These are phyloP conservation scores for Mycosphaerella arachidis DNA, from an alignment of 2,329 filamentous ascomycete species.

Conservation along the genomic window DNA sequence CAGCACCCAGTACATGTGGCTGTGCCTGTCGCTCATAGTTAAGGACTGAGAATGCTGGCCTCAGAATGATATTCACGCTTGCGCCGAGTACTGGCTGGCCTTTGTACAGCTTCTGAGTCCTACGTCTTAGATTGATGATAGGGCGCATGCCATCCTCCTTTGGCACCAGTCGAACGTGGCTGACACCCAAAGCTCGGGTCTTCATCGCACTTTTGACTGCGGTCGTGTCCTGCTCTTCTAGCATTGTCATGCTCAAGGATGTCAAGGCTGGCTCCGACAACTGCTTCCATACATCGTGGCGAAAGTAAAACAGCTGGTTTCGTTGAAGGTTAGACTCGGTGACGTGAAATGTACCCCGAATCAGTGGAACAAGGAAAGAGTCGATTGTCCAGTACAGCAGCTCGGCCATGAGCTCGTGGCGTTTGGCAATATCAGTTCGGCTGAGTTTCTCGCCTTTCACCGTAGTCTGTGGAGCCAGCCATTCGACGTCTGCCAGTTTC, in stretches of 20 bases:
- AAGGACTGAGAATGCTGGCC: conserved; percentile 70
- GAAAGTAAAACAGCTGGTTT: conserved; percentile 85
- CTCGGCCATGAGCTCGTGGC: conserved; percentile 73
- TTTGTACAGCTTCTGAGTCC: conserved; percentile 50
- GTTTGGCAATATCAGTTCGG: conserved; percentile 67
- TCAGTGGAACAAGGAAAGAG: conserved; percentile 79
- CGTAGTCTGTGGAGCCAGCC: conserved; percentile 61
- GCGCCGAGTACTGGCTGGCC: conserved; percentile 53
- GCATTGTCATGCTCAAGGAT: conserved; percentile 65
- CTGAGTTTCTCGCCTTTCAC: conserved; percentile 54
- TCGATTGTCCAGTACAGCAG: conserved; percentile 92
- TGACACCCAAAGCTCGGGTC: conserved; percentile 65
- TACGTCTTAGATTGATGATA: conserved; percentile 78
- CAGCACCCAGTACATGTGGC: conserved; percentile 65
- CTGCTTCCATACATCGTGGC: conserved; percentile 83
- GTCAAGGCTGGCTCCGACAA: conserved; percentile 69
- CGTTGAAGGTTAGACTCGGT: conserved; percentile 81
- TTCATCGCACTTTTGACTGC: conserved; percentile 56
- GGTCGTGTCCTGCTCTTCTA: conserved; percentile 66
- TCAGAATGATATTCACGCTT: conserved; percentile 67
- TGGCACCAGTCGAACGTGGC: conserved; percentile 74
- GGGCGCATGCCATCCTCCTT: conserved; percentile 73
- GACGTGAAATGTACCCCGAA: conserved; percentile 86
- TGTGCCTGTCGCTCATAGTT: conserved; percentile 63
- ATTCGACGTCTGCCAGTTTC: conserved; percentile 50